A percentile compares a stretch with the other conserved stretches of the same genome.
Evolutionary conservation across 177 flowering plant species (phyloP).

Genomic region (Vitis hybrid): DNA sequence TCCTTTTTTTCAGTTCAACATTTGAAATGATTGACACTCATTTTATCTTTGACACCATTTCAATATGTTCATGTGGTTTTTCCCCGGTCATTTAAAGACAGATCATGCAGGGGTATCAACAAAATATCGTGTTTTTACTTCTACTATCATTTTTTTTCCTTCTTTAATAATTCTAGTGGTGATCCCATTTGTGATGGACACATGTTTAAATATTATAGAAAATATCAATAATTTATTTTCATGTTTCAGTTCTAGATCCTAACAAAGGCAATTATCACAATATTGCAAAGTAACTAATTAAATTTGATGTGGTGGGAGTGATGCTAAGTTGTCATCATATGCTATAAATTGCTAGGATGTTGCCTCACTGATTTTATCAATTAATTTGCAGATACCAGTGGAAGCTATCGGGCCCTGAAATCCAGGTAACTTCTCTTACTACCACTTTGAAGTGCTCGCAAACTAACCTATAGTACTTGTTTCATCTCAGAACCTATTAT

Average conservation of each 20-base stretch:
- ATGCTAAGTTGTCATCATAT: neutral
- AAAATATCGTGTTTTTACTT: no score
- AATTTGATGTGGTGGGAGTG: neutral
- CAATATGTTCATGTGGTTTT: no score
- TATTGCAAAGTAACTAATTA: neutral
- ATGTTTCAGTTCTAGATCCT: neutral
- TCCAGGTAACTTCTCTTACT: constrained; percentile 33
- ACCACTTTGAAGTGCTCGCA: neutral
- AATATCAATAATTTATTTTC: neutral
- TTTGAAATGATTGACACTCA: no score
- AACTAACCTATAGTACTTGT: neutral
- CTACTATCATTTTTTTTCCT: neutral
- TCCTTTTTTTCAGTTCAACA: no score
- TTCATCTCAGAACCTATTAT: neutral
- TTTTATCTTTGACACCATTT: no score
- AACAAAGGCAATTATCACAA: neutral
- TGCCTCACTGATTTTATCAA: constrained; percentile 1
- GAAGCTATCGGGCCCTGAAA: constrained; percentile 37
- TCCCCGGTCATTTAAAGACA: no score
- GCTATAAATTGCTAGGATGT: neutral
- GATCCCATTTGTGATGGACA: neutral
- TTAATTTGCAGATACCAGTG: constrained; percentile 56
- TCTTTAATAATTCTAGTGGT: neutral
- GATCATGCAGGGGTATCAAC: no score
- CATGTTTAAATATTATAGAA: neutral